Evolutionary conservation across 768 basidiomycete species (phyloP), one percentile per base, ranked within the genome.

Genomic region (Boletus pseudopeckii): DNA sequence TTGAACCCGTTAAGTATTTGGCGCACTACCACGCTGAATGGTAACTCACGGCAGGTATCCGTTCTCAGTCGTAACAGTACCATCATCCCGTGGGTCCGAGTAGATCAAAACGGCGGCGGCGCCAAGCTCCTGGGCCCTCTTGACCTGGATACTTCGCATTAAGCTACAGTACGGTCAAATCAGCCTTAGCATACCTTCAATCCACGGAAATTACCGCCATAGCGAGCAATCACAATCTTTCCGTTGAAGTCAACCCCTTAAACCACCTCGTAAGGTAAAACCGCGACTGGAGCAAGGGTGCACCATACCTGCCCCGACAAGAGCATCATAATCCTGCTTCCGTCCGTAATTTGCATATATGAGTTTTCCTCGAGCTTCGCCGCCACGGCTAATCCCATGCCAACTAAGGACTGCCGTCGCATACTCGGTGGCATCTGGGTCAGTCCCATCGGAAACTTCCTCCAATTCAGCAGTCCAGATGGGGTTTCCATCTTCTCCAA

Each of bases 51-150:
- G 75, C 17, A 79, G 71, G 65, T 87, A 92, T 30, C 91, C 92
- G 50, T 93, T 92, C 60, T 81, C 78, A 5, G 77, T 78, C 1
- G 86, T 92, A 24, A 92, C 86, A 50, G 76, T 81, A 4, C 93
- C 93, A 64, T 97, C 92, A 68, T 96, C 92, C 36, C 84, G 84
- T 14, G 87, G 87, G 68, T 97, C 93, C 42, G 85, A 85, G 72
- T 91, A 97, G 48, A 94, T 90, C 49, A 97, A 72, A 18, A 86
- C 79, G 42, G 85, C 93, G 13, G 76, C 77, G 1, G 92, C 92
- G 32, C 94, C 93, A n/a, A 85, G 83, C 57, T 94, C 90, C 67
- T 94, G 81, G 1, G 94, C 93, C 7, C 85, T 84, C 75, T 92
- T 84, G 54, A 95, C 79, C 87, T 93, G 44, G 18, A 48, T 13